phyloP scores from a whole-genome alignment of 495 filamentous ascomycete genomes.

The Aspergillus sclerotioniger region DNA sequence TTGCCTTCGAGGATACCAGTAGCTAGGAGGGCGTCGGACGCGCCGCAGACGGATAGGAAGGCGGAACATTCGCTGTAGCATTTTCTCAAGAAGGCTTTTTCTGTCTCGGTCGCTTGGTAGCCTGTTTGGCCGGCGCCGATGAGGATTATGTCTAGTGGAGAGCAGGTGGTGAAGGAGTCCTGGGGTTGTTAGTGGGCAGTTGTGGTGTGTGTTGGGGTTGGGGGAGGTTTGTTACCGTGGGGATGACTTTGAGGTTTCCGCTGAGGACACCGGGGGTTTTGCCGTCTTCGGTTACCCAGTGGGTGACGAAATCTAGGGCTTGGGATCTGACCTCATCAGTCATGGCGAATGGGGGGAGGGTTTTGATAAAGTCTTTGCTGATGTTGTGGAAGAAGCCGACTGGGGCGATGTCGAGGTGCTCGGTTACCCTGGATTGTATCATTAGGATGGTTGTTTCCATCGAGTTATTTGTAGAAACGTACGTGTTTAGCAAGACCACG shows the following conservation, averaged over 20 bases:
- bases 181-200: neutral
- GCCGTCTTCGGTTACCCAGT: neutral
- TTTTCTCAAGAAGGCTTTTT: neutral
- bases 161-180: conserved; percentile 1
- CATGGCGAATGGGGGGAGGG: neutral
- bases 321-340: neutral
- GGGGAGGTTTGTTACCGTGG: neutral
- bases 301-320: neutral
- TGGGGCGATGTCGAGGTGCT: neutral
- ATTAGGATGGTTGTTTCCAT: too few species aligned
- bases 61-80: neutral
- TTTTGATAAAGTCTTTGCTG: neutral
- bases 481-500: conserved; percentile 9
- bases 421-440: too few species aligned
- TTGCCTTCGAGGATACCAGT: neutral
- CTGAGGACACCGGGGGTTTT: neutral
- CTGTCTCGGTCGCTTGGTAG: neutral
- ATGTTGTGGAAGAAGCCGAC: neutral
- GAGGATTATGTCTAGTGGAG: neutral
- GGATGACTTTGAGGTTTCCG: neutral
- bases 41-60: neutral
- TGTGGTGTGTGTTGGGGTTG: neutral
- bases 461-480: too few species aligned
- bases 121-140: neutral
- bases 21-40: neutral